phyloP scores from a whole-genome alignment of 2,329 filamentous ascomycete genomes.

The Trichoderma breve region DNA sequence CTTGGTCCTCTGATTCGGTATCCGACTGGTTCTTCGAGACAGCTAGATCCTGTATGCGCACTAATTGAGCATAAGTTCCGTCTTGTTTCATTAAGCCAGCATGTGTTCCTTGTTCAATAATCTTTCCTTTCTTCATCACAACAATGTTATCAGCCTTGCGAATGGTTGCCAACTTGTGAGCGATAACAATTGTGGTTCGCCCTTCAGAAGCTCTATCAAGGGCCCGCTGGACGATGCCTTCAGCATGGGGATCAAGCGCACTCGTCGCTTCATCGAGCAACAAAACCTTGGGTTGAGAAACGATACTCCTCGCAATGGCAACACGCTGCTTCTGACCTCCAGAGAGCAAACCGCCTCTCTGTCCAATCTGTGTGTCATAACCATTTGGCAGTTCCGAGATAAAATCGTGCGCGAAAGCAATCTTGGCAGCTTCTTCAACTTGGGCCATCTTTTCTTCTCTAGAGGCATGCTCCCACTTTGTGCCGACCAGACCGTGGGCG shows the following conservation, averaged over 20 bases:
- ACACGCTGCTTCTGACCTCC: constrained; percentile 66
- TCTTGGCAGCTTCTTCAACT: constrained; percentile 46
- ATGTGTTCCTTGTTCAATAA: constrained; percentile 56
- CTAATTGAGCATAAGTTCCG: constrained; percentile 52
- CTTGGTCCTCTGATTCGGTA: constrained; percentile 28
- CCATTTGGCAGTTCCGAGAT: constrained; percentile 47
- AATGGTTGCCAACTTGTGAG: constrained; percentile 57
- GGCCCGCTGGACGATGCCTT: constrained; percentile 52
- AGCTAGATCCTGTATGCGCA: constrained; percentile 41
- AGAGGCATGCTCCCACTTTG: constrained; percentile 37
- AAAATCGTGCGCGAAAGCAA: constrained; percentile 52
- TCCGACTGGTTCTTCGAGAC: constrained; percentile 27
- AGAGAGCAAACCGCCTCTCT: constrained; percentile 61
- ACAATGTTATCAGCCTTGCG: constrained; percentile 62
- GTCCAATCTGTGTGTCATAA: constrained; percentile 57
- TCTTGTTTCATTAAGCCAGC: constrained; percentile 49
- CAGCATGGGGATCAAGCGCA: constrained; percentile 44
- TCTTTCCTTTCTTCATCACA: constrained; percentile 55
- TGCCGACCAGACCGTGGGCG: constrained; percentile 46
- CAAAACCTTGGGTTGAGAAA: constrained; percentile 50
- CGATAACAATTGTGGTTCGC: constrained; percentile 63
- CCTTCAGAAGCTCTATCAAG: constrained; percentile 51
- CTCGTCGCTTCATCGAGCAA: constrained; percentile 67
- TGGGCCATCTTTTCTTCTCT: constrained; percentile 43
- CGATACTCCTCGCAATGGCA: constrained; percentile 52